phyloP scores from a whole-genome alignment of 352 stramenopile species.

The Pythium apleroticum region DNA sequence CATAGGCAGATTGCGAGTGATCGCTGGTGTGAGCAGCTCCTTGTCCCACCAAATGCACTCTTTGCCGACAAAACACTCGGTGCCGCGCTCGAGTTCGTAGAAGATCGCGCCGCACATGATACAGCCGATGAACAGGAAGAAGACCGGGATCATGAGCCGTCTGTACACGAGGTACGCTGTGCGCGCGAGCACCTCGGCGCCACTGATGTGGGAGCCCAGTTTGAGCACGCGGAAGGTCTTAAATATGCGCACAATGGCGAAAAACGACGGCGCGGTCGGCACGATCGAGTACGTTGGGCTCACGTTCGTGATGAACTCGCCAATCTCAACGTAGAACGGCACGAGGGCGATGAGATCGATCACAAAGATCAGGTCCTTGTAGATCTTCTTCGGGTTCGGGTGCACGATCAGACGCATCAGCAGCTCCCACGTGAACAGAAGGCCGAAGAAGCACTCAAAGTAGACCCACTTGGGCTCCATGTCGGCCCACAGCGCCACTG shows the following conservation, averaged over 20 bases:
- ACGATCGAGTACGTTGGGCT: slow-evolving; percentile 61
- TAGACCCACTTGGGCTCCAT: slow-evolving; percentile 79
- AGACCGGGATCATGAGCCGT: slow-evolving; percentile 69
- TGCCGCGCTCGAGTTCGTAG: slow-evolving; percentile 79
- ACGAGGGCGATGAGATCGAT: slow-evolving; percentile 40
- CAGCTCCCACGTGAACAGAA: slow-evolving; percentile 62
- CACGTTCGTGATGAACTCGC: slow-evolving; percentile 48
- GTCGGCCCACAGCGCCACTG: slow-evolving; percentile 38
- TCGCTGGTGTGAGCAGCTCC: slow-evolving; percentile 51
- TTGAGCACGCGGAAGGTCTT: slow-evolving; percentile 85
- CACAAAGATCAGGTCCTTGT: slow-evolving; percentile 60
- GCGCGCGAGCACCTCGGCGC: slow-evolving; percentile 57
- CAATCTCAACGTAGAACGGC: slow-evolving; percentile 31
- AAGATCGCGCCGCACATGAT: slow-evolving; percentile 59
- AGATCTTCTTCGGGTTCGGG: slow-evolving; percentile 45
- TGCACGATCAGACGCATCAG: slow-evolving; percentile 46
- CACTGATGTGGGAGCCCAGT: slow-evolving; percentile 68
- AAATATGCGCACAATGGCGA: slow-evolving; percentile 62
- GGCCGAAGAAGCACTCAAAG: slow-evolving; percentile 67
- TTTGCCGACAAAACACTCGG: slow-evolving; percentile 56
- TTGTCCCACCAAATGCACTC: slow-evolving; percentile 60
- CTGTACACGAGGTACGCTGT: slow-evolving; percentile 57
- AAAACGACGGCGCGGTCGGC: slow-evolving; percentile 57
- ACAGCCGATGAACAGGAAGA: slow-evolving; percentile 71
- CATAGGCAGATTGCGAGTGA: slow-evolving; percentile 35